phyloP scores from a whole-genome alignment of 2,329 filamentous ascomycete species.

The Fusarium sp. region DNA sequence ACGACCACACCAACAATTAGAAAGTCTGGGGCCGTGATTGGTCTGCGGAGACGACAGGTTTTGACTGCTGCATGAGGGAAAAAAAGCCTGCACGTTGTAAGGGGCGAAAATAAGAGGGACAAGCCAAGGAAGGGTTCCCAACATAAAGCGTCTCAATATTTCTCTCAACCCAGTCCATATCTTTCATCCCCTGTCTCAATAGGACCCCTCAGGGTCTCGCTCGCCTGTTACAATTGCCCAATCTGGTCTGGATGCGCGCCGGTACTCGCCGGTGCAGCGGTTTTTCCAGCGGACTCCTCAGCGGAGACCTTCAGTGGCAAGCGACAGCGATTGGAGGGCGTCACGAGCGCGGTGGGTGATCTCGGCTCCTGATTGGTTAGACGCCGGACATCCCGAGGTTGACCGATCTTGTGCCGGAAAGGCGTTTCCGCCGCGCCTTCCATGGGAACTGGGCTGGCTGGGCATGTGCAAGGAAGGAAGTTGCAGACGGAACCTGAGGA shows the following conservation, averaged over 20 bases:
- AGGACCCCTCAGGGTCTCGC: neutral
- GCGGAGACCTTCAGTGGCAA: slow-evolving; percentile 15
- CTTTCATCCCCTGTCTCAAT: neutral
- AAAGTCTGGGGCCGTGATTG: slow-evolving; percentile 44
- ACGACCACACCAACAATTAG: slow-evolving; percentile 35
- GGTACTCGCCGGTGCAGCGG: slow-evolving; percentile 27
- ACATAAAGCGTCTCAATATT: neutral
- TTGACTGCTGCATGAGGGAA: slow-evolving; percentile 2
- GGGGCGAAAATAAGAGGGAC: neutral
- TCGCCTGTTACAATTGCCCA: neutral
- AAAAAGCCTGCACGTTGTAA: neutral
- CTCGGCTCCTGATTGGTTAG: slow-evolving; percentile 10
- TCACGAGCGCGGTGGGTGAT: neutral
- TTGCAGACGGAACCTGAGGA: slow-evolving; percentile 25
- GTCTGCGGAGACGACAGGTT: slow-evolving; percentile 24
- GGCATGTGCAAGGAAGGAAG: slow-evolving; percentile 22
- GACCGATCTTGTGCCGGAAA: slow-evolving; percentile 33
- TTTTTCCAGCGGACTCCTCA: slow-evolving; percentile 16
- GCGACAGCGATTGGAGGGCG: slow-evolving; percentile 22
- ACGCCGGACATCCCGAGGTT: slow-evolving; percentile 36
- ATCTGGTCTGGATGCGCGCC: slow-evolving; percentile 2
- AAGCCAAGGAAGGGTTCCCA: neutral
- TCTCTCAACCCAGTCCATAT: neutral
- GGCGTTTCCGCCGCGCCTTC: neutral
- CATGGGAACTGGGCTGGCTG: slow-evolving; percentile 5